Evolutionary conservation across 106 monocot genomes (phyloP).

Genomic region (Chionographis japonica): DNA sequence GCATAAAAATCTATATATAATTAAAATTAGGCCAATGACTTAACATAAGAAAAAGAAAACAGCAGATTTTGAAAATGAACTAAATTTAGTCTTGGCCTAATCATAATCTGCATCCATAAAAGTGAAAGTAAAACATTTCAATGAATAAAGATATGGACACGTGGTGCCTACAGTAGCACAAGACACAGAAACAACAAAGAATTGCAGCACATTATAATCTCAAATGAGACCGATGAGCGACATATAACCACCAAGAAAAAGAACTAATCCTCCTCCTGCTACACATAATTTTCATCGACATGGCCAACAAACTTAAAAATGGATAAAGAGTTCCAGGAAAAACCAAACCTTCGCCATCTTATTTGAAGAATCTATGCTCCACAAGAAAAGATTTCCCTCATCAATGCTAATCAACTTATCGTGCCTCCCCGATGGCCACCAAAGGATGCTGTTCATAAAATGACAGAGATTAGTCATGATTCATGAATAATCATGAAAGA

Average conservation of each 20-base stretch:
- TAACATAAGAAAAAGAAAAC: no score
- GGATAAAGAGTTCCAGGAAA: neutral
- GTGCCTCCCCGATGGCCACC: slow-evolving; percentile 94
- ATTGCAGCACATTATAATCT: no score
- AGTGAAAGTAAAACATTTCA: no score
- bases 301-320: neutral
- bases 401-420: slow-evolving; percentile 95
- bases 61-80: no score
- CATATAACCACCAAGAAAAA: neutral
- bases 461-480: neutral
- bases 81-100: no score
- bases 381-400: slow-evolving; percentile 88
- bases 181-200: no score
- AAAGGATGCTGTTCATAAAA: slow-evolving; percentile 58
- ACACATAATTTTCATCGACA: neutral
- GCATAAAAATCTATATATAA: no score
- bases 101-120: no score
- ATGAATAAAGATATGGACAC: no score
- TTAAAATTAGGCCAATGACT: no score
- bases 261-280: neutral
- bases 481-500: neutral
- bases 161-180: no score
- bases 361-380: slow-evolving; percentile 82
- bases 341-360: slow-evolving; percentile 67
- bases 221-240: neutral